A percentile compares a stretch with the other conserved stretches of the same genome.
Evolutionary conservation across 257 asterid species (phyloP).

Genomic region (Capsicum chinense): DNA sequence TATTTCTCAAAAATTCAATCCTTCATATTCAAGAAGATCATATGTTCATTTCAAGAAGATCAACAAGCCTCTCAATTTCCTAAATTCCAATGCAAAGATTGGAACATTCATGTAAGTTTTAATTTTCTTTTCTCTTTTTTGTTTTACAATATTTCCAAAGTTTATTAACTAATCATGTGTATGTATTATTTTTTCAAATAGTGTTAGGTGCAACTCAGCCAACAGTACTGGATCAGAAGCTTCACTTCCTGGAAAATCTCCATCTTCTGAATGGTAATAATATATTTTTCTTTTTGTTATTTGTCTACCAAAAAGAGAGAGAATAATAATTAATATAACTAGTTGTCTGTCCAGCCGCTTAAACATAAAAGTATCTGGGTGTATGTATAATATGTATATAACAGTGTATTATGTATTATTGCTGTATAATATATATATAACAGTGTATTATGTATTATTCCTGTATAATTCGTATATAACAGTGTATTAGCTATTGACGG

Average conservation of each 20-base stretch:
- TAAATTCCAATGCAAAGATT: slow-evolving; percentile 32
- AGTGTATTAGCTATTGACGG: too few species aligned
- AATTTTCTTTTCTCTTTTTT: not conserved
- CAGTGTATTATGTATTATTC: too few species aligned
- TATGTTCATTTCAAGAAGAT: slow-evolving; percentile 23
- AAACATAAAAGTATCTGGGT: not conserved
- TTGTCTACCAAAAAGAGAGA: too few species aligned
- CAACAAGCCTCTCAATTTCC: slow-evolving; percentile 32
- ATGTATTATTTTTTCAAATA: slow-evolving; percentile 1
- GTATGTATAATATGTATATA: not conserved
- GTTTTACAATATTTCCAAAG: not conserved
- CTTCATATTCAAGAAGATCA: not conserved
- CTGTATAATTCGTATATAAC: too few species aligned
- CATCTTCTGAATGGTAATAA: slow-evolving; percentile 26
- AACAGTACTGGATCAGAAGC: slow-evolving; percentile 17
- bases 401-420: not conserved
- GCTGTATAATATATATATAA: too few species aligned
- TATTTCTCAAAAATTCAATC: slow-evolving; percentile 12
- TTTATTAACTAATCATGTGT: not conserved
- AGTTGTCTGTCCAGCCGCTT: not conserved
- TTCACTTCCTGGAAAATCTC: slow-evolving; percentile 25
- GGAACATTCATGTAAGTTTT: slow-evolving; percentile 33
- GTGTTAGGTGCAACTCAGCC: slow-evolving; percentile 25
- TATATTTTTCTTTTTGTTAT: too few species aligned
- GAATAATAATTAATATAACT: not conserved